phyloP scores from a whole-genome alignment of 148 eudicot species.

The Chenopodium album region DNA sequence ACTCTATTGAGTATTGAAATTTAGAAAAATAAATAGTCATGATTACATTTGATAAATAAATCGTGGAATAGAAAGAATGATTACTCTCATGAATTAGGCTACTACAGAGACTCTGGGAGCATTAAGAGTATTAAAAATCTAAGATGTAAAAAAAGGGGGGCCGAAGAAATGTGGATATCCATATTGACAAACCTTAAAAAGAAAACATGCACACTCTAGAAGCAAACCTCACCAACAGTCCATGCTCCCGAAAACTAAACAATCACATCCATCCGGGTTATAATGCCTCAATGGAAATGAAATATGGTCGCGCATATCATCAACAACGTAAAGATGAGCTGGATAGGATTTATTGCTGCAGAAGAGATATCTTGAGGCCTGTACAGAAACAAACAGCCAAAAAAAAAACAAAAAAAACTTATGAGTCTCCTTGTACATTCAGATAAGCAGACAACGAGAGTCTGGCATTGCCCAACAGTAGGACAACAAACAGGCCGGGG shows the following conservation, averaged over 20 bases:
- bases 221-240: slow-evolving; percentile 36
- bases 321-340: slow-evolving; percentile 40
- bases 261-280: neutral
- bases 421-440: neutral
- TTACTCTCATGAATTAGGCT: slow-evolving; percentile 25
- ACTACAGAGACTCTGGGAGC: slow-evolving; percentile 26
- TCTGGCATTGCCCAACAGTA: neutral
- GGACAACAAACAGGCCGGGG: neutral
- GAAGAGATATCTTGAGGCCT: slow-evolving; percentile 67
- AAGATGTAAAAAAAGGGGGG: slow-evolving; percentile 10
- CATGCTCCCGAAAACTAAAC: slow-evolving; percentile 33
- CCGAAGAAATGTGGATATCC: slow-evolving; percentile 20
- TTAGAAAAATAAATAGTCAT: slow-evolving; percentile 25
- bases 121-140: slow-evolving; percentile 19
- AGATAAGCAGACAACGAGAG: neutral
- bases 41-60: slow-evolving; percentile 25
- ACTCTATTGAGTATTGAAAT: slow-evolving; percentile 23
- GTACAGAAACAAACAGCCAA: slow-evolving; percentile 7
- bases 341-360: slow-evolving; percentile 35
- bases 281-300: slow-evolving; percentile 30
- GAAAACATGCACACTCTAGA: slow-evolving; percentile 24
- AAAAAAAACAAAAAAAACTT: neutral
- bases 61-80: slow-evolving; percentile 36
- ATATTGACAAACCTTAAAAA: slow-evolving; percentile 34
- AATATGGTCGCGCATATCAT: slow-evolving; percentile 34